Evolutionary conservation across 2,329 filamentous ascomycete genomes (phyloP).

Genomic region (Pyricularia sp.): DNA sequence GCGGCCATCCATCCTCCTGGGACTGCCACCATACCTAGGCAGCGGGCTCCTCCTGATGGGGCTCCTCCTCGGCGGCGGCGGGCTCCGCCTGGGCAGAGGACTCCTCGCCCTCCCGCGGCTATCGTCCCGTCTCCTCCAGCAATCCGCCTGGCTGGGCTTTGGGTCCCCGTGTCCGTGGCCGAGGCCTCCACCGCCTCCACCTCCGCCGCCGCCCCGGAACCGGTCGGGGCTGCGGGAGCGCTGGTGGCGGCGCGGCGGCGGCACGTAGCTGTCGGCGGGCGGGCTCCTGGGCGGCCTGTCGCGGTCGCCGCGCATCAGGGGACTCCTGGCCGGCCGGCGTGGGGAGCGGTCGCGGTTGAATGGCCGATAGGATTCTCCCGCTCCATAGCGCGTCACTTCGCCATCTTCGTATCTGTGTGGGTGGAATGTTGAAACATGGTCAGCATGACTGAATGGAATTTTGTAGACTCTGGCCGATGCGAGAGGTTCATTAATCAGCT

Average conservation of each 20-base stretch:
- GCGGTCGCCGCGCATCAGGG: conserved; percentile 15
- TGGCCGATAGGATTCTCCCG: conserved; percentile 51
- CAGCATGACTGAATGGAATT: not conserved
- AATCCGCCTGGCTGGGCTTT: conserved; percentile 17
- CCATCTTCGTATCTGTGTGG: conserved; percentile 46
- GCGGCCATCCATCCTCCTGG: conserved; percentile 25
- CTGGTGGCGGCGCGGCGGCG: conserved; percentile 22
- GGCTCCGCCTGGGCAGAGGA: conserved; percentile 18
- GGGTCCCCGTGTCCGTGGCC: not conserved
- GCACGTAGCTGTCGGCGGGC: conserved; percentile 29
- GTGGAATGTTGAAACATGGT: not conserved
- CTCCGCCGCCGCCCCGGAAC: conserved; percentile 25
- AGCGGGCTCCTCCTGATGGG: conserved; percentile 24
- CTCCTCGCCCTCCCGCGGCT: conserved; percentile 27
- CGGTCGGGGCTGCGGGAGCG: conserved; percentile 31
- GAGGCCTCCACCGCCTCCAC: not conserved
- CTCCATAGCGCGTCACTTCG: conserved; percentile 52
- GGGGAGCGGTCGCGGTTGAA: conserved; percentile 39
- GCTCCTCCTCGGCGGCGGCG: conserved; percentile 19
- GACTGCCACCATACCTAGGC: conserved; percentile 27
- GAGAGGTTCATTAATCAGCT: not conserved
- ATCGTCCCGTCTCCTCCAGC: conserved; percentile 25
- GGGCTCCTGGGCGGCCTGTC: conserved; percentile 23
- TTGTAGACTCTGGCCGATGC: not conserved
- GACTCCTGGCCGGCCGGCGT: conserved; percentile 21